A percentile compares a stretch with the other conserved stretches of the same genome.
These are phyloP conservation scores for Tirmania nivea DNA, from an alignment of 495 filamentous ascomycete genomes.

Conservation along the genomic window DNA sequence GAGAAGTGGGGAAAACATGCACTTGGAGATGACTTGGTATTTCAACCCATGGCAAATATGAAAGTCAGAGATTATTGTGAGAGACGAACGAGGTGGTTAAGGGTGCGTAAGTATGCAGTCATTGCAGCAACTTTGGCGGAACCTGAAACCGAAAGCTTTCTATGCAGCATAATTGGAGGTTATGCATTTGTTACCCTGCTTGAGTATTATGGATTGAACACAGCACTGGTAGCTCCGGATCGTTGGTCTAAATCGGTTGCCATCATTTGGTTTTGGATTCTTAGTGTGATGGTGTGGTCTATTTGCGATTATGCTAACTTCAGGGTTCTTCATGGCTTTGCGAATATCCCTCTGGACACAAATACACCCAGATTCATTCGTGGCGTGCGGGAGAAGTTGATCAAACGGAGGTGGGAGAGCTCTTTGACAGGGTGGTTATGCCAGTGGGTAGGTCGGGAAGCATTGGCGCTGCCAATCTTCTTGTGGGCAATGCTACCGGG, in stretches of 20 bases:
- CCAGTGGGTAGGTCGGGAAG: conserved; percentile 72
- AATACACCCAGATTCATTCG: conserved; percentile 52
- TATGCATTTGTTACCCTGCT: conserved; percentile 25
- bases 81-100: conserved; percentile 71
- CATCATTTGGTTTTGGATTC: conserved; percentile 43
- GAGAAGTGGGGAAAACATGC: conserved; percentile 51
- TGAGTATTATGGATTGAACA: neutral
- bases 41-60: conserved; percentile 75
- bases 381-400: conserved; percentile 1
- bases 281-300: conserved; percentile 48
- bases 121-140: conserved; percentile 78
- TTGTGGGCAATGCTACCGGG: conserved; percentile 58
- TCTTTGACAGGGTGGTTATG: conserved; percentile 47
- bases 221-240: conserved; percentile 25
- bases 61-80: conserved; percentile 58
- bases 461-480: conserved; percentile 74
- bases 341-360: conserved; percentile 47
- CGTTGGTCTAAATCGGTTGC: conserved; percentile 41
- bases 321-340: conserved; percentile 44
- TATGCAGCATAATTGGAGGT: conserved; percentile 59
- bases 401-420: conserved; percentile 26
- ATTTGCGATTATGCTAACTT: conserved; percentile 51
- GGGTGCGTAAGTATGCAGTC: conserved; percentile 88
- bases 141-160: conserved; percentile 72
- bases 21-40: conserved; percentile 61